These are phyloP conservation scores for Aspergillus phoenicis DNA, from an alignment of 2,329 filamentous ascomycete genomes.

Conservation along the genomic window DNA sequence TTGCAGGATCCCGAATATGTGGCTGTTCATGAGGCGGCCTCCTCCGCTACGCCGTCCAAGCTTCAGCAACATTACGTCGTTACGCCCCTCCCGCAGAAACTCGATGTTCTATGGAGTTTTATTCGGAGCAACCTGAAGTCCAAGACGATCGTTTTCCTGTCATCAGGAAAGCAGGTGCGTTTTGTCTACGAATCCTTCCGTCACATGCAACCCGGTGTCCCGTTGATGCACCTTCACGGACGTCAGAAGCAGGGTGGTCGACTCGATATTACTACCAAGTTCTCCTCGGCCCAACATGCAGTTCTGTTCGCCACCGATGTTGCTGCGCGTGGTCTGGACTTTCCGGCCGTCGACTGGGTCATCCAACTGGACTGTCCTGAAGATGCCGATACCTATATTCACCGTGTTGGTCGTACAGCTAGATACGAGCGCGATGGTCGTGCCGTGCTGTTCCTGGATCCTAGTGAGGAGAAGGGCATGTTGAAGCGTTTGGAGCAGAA, in stretches of 20 bases:
- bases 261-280: constrained; percentile 82
- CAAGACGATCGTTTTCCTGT: constrained; percentile 94
- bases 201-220: constrained; percentile 90
- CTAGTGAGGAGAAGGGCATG: constrained; percentile 92
- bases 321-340: constrained; percentile 89
- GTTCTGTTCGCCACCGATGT: constrained; percentile 96
- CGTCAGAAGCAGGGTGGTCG: constrained; percentile 89
- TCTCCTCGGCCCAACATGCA: constrained; percentile 76
- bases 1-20: constrained; percentile 92
- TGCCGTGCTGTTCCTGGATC: constrained; percentile 88
- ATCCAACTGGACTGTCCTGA: constrained; percentile 98
- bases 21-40: constrained; percentile 82
- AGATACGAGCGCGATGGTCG: constrained; percentile 84
- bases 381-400: constrained; percentile 96
- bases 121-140: constrained; percentile 86
- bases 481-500: constrained; percentile 79
- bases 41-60: constrained; percentile 75
- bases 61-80: constrained; percentile 91
- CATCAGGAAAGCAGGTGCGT: constrained; percentile 92
- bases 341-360: constrained; percentile 96
- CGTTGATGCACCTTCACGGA: constrained; percentile 88
- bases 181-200: constrained; percentile 94
- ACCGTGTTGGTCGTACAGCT: constrained; percentile 92
- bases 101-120: constrained; percentile 91
- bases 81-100: constrained; percentile 81